Evolutionary conservation across 805 yeast genomes (phyloP).

Genomic region (Cyberlindnera nakhonratchasimensis): DNA sequence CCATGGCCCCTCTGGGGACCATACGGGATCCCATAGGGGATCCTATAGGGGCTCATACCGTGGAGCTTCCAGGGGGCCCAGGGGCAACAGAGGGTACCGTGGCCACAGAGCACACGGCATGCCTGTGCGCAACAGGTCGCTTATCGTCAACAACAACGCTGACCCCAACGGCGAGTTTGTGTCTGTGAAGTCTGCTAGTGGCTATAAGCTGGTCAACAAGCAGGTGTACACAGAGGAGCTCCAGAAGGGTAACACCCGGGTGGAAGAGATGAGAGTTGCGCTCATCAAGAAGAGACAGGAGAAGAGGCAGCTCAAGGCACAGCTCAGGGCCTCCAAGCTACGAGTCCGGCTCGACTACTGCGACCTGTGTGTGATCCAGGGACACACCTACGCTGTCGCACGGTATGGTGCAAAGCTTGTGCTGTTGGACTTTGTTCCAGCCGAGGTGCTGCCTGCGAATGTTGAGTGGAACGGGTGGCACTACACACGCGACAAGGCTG

Average conservation of each 20-base stretch:
- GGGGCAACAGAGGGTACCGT: slow-evolving; percentile 21
- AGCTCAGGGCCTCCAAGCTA: slow-evolving; percentile 28
- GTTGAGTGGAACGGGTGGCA: slow-evolving; percentile 33
- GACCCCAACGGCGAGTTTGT: slow-evolving; percentile 27
- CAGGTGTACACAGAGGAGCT: slow-evolving; percentile 34
- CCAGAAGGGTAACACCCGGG: slow-evolving; percentile 20
- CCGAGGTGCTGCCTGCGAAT: background rate
- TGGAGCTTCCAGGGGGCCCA: slow-evolving; percentile 17
- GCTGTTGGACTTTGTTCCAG: slow-evolving; percentile 28
- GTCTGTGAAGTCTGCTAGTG: slow-evolving; percentile 33
- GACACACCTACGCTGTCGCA: slow-evolving; percentile 41
- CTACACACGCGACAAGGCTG: slow-evolving; percentile 30
- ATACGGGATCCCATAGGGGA: too few relatives aligned
- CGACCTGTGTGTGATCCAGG: slow-evolving; percentile 43
- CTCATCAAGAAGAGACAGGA: slow-evolving; percentile 19
- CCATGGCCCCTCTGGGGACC: too few relatives aligned
- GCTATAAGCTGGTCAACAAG: slow-evolving; percentile 38
- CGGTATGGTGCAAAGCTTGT: slow-evolving; percentile 39
- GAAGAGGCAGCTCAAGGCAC: slow-evolving; percentile 19
- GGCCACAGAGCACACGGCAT: slow-evolving; percentile 14
- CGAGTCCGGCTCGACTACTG: slow-evolving; percentile 38
- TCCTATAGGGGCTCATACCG: slow-evolving; percentile 4
- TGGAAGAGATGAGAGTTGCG: slow-evolving; percentile 26
- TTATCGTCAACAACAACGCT: slow-evolving; percentile 29
- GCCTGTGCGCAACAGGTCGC: slow-evolving; percentile 31